Evolutionary conservation across 768 basidiomycete species (phyloP).

Genomic region (Hericium rajendrae): DNA sequence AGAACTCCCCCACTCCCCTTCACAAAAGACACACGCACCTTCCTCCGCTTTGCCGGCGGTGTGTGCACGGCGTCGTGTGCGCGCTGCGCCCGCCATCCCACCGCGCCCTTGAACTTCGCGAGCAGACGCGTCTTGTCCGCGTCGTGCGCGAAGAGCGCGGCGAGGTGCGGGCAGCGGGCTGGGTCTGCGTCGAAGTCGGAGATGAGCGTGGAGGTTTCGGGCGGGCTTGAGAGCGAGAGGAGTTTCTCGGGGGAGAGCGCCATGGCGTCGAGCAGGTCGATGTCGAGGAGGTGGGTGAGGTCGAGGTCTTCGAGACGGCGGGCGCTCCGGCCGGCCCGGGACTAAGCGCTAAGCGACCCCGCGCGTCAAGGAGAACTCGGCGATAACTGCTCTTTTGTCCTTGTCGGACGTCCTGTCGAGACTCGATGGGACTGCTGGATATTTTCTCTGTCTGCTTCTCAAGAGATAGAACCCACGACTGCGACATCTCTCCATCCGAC

Average conservation of each 20-base stretch:
- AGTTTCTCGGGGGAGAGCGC: not conserved
- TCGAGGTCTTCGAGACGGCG: too few relatives aligned
- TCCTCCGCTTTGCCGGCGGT: conserved; percentile 47
- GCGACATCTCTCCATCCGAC: not conserved
- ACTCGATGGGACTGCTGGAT: not conserved
- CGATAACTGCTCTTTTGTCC: too few relatives aligned
- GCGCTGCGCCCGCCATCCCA: conserved; percentile 45
- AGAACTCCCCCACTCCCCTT: not conserved
- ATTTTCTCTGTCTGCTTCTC: not conserved
- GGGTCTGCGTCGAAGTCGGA: not conserved
- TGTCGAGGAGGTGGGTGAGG: too few relatives aligned
- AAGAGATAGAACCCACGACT: not conserved
- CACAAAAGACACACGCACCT: conserved; percentile 31
- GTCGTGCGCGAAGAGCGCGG: conserved; percentile 26
- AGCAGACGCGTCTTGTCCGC: conserved; percentile 22
- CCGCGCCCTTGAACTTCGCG: conserved; percentile 42
- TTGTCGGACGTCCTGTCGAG: too few relatives aligned
- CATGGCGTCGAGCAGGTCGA: not conserved
- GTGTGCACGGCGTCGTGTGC: conserved; percentile 33
- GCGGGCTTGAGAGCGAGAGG: not conserved
- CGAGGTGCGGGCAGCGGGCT: conserved; percentile 32
- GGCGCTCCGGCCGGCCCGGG: too few relatives aligned
- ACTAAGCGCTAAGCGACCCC: too few relatives aligned
- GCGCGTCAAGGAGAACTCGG: too few relatives aligned
- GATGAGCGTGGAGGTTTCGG: not conserved